Conservation (phyloP, 805 yeast species). For the Sugiyamaella floridensis region DNA sequence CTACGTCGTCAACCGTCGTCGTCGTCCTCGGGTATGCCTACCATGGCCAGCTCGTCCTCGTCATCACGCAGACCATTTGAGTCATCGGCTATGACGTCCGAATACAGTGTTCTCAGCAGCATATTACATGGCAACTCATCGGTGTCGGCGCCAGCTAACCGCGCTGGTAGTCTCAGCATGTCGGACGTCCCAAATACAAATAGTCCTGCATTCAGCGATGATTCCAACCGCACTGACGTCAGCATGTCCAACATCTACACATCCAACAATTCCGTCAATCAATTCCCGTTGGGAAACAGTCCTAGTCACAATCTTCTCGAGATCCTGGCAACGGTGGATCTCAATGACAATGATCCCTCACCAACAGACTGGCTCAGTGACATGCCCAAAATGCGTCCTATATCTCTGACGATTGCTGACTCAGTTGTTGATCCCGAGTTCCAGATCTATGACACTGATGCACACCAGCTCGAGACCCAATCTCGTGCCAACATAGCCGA, state of each 20-base stretch:
- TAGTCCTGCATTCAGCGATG: conserved; percentile 20
- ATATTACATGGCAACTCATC: conserved; percentile 22
- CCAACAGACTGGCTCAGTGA: conserved; percentile 19
- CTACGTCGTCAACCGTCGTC: background rate
- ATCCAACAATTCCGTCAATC: conserved; percentile 9
- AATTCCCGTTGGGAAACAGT: conserved; percentile 13
- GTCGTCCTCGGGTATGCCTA: background rate
- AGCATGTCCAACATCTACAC: background rate
- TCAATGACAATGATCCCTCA: conserved; percentile 2
- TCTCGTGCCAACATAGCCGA: background rate
- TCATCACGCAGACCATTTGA: conserved; percentile 18
- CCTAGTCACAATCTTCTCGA: conserved; percentile 7
- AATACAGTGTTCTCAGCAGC: conserved; percentile 30
- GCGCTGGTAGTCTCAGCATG: background rate
- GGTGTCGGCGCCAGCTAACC: background rate
- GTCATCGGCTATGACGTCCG: conserved; percentile 31
- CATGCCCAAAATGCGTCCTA: conserved; percentile 19
- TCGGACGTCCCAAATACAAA: background rate
- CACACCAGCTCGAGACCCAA: background rate
- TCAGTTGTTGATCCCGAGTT: conserved; percentile 1
- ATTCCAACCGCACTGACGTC: conserved; percentile 5
- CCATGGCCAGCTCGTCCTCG: background rate
- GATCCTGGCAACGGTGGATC: conserved; percentile 12
- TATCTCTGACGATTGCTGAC: conserved; percentile 24
- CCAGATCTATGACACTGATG: conserved; percentile 1